Conservation (phyloP, 2,329 filamentous ascomycete genomes). For the Neonectria coccinea region DNA sequence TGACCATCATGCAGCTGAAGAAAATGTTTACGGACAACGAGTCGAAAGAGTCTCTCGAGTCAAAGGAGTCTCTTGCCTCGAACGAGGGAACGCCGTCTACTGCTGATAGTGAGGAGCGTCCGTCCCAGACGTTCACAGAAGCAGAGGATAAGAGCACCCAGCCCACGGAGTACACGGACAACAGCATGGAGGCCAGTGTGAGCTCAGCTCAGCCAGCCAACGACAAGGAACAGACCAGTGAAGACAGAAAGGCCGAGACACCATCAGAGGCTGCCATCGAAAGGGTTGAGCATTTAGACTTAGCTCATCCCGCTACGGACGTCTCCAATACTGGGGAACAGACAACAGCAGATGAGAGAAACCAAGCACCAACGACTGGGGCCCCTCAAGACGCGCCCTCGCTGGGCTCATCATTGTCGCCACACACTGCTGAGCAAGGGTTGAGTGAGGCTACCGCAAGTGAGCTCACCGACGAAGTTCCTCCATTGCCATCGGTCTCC, state of each 20-base stretch:
- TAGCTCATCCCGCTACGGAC: conserved; percentile 55
- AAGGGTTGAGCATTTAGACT: conserved; percentile 62
- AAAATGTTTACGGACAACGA: conserved; percentile 95
- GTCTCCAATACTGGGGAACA: conserved; percentile 36
- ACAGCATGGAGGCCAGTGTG: conserved; percentile 49
- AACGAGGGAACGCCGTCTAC: conserved; percentile 74
- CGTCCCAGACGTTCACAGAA: conserved; percentile 60
- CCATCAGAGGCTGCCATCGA: conserved; percentile 55
- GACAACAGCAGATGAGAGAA: conserved; percentile 19
- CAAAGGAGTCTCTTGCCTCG: conserved; percentile 78
- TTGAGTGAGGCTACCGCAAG: conserved; percentile 4
- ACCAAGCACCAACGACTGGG: conserved; percentile 6
- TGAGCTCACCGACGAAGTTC: conserved; percentile 26
- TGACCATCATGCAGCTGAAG: conserved; percentile 91
- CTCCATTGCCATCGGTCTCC: conserved; percentile 26
- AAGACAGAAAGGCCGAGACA: conserved; percentile 48
- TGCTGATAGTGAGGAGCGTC: conserved; percentile 62
- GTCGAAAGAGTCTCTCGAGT: conserved; percentile 83
- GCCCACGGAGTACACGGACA: conserved; percentile 54
- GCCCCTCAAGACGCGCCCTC: conserved; percentile 28
- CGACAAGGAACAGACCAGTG: conserved; percentile 39
- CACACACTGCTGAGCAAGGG: conserved; percentile 29
- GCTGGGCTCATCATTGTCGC: conserved; percentile 39
- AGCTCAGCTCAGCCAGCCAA: conserved; percentile 43
- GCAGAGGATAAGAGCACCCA: conserved; percentile 61